Conservation (phyloP, 2,329 filamentous ascomycete species). For the Stagonosporopsis cucurbitacearum region DNA sequence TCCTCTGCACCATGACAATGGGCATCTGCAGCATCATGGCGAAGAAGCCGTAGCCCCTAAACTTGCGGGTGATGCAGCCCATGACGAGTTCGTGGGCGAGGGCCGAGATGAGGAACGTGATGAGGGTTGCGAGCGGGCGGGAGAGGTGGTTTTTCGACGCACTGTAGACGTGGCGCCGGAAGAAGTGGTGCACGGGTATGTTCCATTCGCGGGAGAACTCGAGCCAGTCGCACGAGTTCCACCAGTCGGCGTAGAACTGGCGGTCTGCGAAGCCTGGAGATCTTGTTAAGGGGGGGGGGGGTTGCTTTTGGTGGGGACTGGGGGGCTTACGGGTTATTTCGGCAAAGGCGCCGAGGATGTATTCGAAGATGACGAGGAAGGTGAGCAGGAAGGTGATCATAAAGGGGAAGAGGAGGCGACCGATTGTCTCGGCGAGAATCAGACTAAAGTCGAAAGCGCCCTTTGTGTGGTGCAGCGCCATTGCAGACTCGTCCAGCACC, state of each 20-base stretch:
- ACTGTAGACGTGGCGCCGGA: slow-evolving; percentile 91
- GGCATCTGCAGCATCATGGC: slow-evolving; percentile 97
- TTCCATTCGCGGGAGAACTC: slow-evolving; percentile 94
- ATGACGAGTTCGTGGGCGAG: slow-evolving; percentile 94
- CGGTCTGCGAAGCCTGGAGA: slow-evolving; percentile 77
- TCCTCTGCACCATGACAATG: slow-evolving; percentile 89
- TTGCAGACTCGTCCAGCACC: slow-evolving; percentile 76
- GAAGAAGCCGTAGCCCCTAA: slow-evolving; percentile 90
- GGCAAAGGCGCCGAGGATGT: slow-evolving; percentile 90
- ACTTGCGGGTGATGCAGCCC: slow-evolving; percentile 97
- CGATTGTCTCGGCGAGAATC: slow-evolving; percentile 87
- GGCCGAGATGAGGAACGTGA: slow-evolving; percentile 91
- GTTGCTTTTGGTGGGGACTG: background rate
- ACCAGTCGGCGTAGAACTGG: slow-evolving; percentile 85
- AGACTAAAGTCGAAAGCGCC: slow-evolving; percentile 72
- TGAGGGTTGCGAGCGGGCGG: slow-evolving; percentile 76
- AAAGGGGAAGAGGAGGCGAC: slow-evolving; percentile 91
- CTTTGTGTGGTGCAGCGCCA: slow-evolving; percentile 56
- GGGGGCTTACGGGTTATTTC: slow-evolving; percentile 76
- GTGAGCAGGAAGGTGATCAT: slow-evolving; percentile 95
- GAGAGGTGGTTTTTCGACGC: slow-evolving; percentile 80
- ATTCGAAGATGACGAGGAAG: slow-evolving; percentile 98
- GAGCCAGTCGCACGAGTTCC: slow-evolving; percentile 83
- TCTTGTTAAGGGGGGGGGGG: background rate
- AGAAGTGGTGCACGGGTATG: slow-evolving; percentile 94